Evolutionary conservation across 2,329 filamentous ascomycete species (phyloP).

Genomic region (Hymenotorrendiella dingleyae): DNA sequence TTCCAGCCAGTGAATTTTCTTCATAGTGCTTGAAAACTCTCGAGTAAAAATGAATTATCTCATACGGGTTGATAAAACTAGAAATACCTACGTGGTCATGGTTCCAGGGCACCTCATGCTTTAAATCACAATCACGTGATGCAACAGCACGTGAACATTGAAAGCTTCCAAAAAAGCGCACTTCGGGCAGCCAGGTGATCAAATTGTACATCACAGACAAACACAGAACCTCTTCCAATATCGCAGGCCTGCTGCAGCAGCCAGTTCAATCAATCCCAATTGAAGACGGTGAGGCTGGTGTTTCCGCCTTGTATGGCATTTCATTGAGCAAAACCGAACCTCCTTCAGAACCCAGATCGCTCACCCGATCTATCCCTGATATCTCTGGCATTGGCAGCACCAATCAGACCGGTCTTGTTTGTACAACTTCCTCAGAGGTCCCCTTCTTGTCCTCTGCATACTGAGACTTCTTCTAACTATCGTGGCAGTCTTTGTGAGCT

Average conservation of each 20-base stretch:
- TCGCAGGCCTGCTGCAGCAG: constrained; percentile 5
- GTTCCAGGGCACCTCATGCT: too few relatives aligned
- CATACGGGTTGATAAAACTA: too few relatives aligned
- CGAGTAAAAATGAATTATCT: too few relatives aligned
- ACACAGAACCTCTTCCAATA: constrained; percentile 9
- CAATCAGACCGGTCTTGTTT: constrained; percentile 18
- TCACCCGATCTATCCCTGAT: neutral
- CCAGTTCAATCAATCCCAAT: neutral
- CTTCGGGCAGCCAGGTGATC: constrained; percentile 2
- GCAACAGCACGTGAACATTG: neutral
- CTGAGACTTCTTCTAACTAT: constrained; percentile 3
- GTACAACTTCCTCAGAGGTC: constrained; percentile 5
- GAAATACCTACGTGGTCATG: too few relatives aligned
- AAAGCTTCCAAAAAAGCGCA: too few relatives aligned
- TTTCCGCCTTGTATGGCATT: constrained; percentile 8
- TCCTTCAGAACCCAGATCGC: constrained; percentile 1
- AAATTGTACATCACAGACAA: constrained; percentile 7
- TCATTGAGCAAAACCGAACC: constrained; percentile 10
- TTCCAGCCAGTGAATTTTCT: too few relatives aligned
- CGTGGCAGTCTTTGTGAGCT: neutral
- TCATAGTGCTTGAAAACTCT: too few relatives aligned
- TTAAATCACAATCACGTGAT: too few relatives aligned
- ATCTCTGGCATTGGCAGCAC: constrained; percentile 5
- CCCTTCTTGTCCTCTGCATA: neutral
- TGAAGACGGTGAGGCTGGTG: neutral